Conservation (phyloP, 164 flowering plant species). For the Amborella trichopoda region DNA sequence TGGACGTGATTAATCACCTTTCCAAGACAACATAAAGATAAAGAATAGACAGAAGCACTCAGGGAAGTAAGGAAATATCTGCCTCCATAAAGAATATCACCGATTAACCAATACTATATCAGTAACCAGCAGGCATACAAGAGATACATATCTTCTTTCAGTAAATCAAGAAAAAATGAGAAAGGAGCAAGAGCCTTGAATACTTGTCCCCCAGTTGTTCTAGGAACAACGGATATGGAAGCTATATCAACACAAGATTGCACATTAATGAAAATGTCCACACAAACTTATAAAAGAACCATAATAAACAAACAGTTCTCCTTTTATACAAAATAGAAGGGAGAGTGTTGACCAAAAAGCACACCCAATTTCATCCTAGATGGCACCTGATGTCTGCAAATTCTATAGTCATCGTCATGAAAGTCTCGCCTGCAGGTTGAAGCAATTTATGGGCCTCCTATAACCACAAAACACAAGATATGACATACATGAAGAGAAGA, state of each 20-base stretch:
- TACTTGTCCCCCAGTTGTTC: conserved; percentile 99
- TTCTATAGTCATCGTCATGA: conserved; percentile 88
- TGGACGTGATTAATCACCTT: too few relatives aligned
- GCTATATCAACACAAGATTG: conserved; percentile 89
- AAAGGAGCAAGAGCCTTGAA: conserved; percentile 1
- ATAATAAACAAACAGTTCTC: background rate
- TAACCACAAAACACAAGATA: background rate
- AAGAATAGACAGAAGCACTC: too few relatives aligned
- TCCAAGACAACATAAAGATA: too few relatives aligned
- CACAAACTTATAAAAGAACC: conserved; percentile 60
- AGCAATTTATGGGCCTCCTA: conserved; percentile 91
- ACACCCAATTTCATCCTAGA: background rate
- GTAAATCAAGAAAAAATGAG: too few relatives aligned
- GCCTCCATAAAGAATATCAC: too few relatives aligned
- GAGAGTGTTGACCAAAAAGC: background rate
- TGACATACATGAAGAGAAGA: background rate
- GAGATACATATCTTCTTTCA: too few relatives aligned
- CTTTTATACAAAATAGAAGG: background rate
- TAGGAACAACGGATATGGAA: conserved; percentile 85
- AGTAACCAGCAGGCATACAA: too few relatives aligned
- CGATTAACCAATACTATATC: too few relatives aligned
- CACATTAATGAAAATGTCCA: conserved; percentile 75
- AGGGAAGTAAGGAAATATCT: too few relatives aligned
- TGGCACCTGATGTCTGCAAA: conserved; percentile 95
- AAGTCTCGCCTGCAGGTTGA: conserved; percentile 84